Percentiles rank a stretch among this genome's conserved stretches.
Evolutionary conservation across 257 asterid genomes (phyloP).

Genomic region (Solanum megistacrolobum): DNA sequence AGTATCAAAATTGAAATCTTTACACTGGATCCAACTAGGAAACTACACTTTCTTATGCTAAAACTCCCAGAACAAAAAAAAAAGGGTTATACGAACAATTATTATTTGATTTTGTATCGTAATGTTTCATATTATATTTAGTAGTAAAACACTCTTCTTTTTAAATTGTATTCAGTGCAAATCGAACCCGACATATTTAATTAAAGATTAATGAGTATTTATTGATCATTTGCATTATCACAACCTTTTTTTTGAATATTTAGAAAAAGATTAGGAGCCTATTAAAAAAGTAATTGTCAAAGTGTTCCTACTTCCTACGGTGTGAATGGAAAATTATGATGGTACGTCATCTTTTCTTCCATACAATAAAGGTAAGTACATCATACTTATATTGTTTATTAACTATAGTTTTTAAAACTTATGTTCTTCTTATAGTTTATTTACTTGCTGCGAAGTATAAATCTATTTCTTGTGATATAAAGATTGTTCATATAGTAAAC

Average conservation of each 20-base stretch:
- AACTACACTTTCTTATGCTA: background rate
- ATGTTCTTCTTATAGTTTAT: background rate
- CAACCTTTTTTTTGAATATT: background rate
- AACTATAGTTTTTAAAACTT: background rate
- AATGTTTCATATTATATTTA: background rate
- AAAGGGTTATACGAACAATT: background rate
- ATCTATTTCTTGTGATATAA: background rate
- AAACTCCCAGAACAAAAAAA: background rate
- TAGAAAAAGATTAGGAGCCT: background rate
- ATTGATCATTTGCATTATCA: background rate
- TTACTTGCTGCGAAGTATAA: background rate
- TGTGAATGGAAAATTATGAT: background rate
- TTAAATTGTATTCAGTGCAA: fast-evolving
- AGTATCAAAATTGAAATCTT: background rate
- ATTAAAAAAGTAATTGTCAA: background rate
- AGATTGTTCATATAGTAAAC: background rate
- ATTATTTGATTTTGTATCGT: background rate
- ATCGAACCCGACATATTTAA: fast-evolving
- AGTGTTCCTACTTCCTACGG: background rate
- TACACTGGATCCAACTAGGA: background rate
- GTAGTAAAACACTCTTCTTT: fast-evolving
- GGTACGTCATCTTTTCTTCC: background rate
- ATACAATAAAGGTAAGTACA: background rate
- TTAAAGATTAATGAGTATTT: no score
- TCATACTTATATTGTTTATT: background rate